Evolutionary conservation across 1,139 yeast species (phyloP), one percentile per base, ranked within the genome.

Genomic region (Komagataea norvegica): DNA sequence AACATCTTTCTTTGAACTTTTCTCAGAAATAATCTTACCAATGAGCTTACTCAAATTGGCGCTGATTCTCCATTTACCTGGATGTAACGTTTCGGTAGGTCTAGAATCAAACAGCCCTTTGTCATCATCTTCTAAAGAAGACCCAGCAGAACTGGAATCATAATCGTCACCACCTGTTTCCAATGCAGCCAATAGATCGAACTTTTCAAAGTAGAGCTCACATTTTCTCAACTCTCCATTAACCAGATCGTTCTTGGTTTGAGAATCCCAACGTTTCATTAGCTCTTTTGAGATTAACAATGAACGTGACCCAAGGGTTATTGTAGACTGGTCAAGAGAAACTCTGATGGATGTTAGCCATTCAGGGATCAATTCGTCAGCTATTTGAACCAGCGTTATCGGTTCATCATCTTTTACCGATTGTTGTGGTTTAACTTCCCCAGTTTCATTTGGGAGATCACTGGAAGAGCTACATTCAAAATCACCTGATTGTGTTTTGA

Each of bases 221-320:
- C 62, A 51, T 38, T 62, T 67, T 46, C 79, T 60, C 36, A 74
- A 53, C 36, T 67, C 62, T 13, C 67, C 66, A 25, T 61, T 60
- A 4, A 67, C 61, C 26, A 63, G 52, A 49, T 74, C 78, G 34
- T 62, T 60, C 20, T 61, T 54, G 22, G 68, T 59, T 18, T 65
- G 67, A 2, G 67, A 54, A 7, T 56, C 62, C 4, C 56, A 43
- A 2, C 50, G 44, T 24, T 62, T 56, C 31, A 68, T 56, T 6
- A 67, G 48, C 33, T 65, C 62, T 16, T 68, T 64, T 9, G 71
- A 77, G 45, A 79, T 67, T 36, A 80, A 64, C 0, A 79, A 70
- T 1, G 87, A 79, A 35, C 85, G 65, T 0, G 85, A 70, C 0
- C 86, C 87, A 8, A 79, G 41, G 8, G 59, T 50, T 0, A 77